Conservation (phyloP, 176 grass and related monocot species). For the Tillandsia leiboldiana region DNA sequence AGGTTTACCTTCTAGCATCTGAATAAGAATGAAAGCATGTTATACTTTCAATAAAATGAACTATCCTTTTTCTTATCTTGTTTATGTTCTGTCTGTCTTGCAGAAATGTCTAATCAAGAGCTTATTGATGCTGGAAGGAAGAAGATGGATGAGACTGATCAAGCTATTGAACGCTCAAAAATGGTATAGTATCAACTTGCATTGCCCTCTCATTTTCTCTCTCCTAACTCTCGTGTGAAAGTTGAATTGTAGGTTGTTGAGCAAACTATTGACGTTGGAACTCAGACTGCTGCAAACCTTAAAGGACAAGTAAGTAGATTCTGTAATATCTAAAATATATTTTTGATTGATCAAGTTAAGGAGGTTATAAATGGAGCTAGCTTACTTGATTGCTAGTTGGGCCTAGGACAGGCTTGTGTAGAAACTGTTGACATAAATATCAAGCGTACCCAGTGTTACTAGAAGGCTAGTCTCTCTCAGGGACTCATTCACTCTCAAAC, state of each 20-base stretch:
- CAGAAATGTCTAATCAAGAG: slow-evolving; percentile 95
- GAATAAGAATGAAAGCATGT: neutral
- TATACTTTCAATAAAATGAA: neutral
- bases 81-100: neutral
- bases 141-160: slow-evolving; percentile 96
- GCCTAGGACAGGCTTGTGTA: too few relatives aligned
- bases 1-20: neutral
- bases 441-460: too few relatives aligned
- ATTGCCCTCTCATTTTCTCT: neutral
- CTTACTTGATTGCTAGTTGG: too few relatives aligned
- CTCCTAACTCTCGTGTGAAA: slow-evolving; percentile 15
- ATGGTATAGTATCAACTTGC: slow-evolving; percentile 31
- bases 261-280: slow-evolving; percentile 92
- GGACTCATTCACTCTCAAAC: neutral
- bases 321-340: neutral
- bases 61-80: neutral
- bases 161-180: slow-evolving; percentile 88
- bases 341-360: neutral
- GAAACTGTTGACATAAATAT: too few relatives aligned
- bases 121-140: slow-evolving; percentile 70
- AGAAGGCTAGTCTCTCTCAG: neutral
- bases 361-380: slow-evolving; percentile 4
- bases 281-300: slow-evolving; percentile 86
- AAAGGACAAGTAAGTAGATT: slow-evolving; percentile 64
- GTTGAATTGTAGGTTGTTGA: slow-evolving; percentile 59